These are phyloP conservation scores for Simmondsia chinensis DNA, from an alignment of 148 eudicot genomes.

Conservation along the genomic window DNA sequence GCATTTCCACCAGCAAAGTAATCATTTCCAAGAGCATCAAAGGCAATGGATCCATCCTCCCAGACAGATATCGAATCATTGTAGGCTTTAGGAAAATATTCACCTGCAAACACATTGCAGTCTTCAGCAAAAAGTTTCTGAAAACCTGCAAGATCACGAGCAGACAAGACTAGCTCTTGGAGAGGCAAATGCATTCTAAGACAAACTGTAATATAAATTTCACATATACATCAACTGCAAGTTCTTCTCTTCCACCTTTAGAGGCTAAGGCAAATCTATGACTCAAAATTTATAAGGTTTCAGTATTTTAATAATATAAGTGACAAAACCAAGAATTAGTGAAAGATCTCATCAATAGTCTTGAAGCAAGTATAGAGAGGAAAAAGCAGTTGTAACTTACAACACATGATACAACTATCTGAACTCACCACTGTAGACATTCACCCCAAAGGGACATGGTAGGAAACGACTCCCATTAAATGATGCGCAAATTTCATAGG, in stretches of 20 bases:
- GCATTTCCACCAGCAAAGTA: constrained; percentile 50
- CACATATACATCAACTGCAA: too few relatives aligned
- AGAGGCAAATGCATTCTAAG: neutral
- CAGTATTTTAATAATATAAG: too few relatives aligned
- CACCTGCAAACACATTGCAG: constrained; percentile 35
- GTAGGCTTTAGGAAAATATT: constrained; percentile 67
- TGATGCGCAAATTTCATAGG: constrained; percentile 65
- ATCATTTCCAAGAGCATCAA: constrained; percentile 63
- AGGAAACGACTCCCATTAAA: constrained; percentile 41
- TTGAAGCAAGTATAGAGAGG: too few relatives aligned
- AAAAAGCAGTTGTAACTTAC: too few relatives aligned
- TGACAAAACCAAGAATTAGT: too few relatives aligned
- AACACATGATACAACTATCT: neutral
- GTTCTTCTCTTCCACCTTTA: too few relatives aligned
- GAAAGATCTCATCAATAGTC: too few relatives aligned
- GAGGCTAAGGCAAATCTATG: too few relatives aligned
- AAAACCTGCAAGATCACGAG: neutral
- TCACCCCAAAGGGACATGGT: constrained; percentile 72
- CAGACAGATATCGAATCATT: constrained; percentile 53
- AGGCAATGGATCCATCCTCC: constrained; percentile 89
- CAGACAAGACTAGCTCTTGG: neutral
- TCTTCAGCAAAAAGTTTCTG: neutral
- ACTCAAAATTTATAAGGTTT: too few relatives aligned
- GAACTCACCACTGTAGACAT: constrained; percentile 68
- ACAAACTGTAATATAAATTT: neutral